Percentiles rank a stretch among this genome's conserved stretches.
Conservation (phyloP, 805 yeast genomes). For the Starmera dryadoides region DNA sequence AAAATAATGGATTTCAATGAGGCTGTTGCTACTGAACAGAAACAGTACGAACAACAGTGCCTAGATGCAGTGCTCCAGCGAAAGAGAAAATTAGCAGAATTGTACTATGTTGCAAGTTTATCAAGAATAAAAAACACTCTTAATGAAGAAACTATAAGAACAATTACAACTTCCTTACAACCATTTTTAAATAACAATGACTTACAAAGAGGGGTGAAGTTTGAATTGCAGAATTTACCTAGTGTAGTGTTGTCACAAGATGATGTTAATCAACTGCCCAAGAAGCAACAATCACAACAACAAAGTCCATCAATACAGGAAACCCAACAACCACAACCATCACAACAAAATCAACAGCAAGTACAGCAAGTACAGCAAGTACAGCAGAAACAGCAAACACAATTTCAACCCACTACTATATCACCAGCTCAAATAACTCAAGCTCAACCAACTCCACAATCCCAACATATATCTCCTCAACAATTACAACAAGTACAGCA, state of each 20-base stretch:
- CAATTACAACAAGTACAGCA: not conserved
- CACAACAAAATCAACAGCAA: not conserved
- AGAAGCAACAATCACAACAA: not conserved
- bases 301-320: not conserved
- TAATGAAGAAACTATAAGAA: slow-evolving; percentile 29
- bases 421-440: not conserved
- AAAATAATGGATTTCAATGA: slow-evolving; percentile 37
- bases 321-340: slow-evolving; percentile 1
- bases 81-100: slow-evolving; percentile 52
- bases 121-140: slow-evolving; percentile 35
- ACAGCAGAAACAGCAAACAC: not conserved
- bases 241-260: not conserved
- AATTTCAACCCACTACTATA: no score
- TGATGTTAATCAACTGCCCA: not conserved
- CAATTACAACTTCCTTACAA: slow-evolving; percentile 31
- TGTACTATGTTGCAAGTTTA: slow-evolving; percentile 50
- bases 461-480: not conserved
- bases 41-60: slow-evolving; percentile 3
- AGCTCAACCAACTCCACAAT: not conserved
- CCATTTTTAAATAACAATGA: slow-evolving; percentile 46
- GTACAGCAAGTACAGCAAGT: slow-evolving; percentile 1
- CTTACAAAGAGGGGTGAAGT: slow-evolving; percentile 36
- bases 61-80: slow-evolving; percentile 39
- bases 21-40: slow-evolving; percentile 9
- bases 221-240: slow-evolving; percentile 23